A percentile compares a stretch with the other conserved stretches of the same genome.
Conservation (phyloP, 1,284 basidiomycete species). For the Macrocystidia cucumis region DNA sequence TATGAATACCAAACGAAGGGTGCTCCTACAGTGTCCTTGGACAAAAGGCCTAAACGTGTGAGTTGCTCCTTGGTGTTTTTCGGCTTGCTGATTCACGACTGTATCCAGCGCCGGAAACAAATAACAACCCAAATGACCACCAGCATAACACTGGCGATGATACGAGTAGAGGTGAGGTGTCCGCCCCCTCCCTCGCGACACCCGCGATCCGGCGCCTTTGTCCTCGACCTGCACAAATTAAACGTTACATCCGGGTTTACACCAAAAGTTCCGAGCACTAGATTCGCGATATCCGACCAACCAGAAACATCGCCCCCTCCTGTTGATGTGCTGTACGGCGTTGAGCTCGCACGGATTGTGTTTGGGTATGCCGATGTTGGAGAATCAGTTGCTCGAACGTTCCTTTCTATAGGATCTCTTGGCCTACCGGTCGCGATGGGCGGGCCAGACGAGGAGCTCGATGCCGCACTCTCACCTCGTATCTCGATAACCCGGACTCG, state of each 20-base stretch:
- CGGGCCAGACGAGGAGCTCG: conserved; percentile 3
- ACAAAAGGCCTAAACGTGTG: no score
- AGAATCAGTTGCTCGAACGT: conserved; percentile 20
- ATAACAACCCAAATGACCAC: no score
- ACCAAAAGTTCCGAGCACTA: conserved; percentile 19
- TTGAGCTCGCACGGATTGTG: conserved; percentile 37
- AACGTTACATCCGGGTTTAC: conserved; percentile 26
- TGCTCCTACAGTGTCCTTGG: no score
- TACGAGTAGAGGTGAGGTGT: conserved; percentile 56
- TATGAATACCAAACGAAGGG: conserved; percentile 31
- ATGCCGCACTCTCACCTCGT: conserved; percentile 22
- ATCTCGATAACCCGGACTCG: conserved; percentile 18
- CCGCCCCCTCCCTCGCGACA: conserved; percentile 33
- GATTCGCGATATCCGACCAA: conserved; percentile 28
- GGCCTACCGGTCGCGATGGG: conserved; percentile 9
- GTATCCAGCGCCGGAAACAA: no score
- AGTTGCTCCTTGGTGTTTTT: no score
- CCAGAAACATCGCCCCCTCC: no score
- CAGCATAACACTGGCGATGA: no score
- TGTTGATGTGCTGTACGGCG: conserved; percentile 19
- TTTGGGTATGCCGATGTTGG: conserved; percentile 35
- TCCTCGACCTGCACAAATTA: conserved; percentile 60
- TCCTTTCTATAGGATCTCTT: conserved; percentile 28
- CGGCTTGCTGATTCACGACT: no score
- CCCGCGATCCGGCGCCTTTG: conserved; percentile 56